Percentiles rank a stretch among this genome's conserved stretches.
Evolutionary conservation across 108 stramenopile genomes (phyloP).

Genomic region (Skeletonema marinoi): DNA sequence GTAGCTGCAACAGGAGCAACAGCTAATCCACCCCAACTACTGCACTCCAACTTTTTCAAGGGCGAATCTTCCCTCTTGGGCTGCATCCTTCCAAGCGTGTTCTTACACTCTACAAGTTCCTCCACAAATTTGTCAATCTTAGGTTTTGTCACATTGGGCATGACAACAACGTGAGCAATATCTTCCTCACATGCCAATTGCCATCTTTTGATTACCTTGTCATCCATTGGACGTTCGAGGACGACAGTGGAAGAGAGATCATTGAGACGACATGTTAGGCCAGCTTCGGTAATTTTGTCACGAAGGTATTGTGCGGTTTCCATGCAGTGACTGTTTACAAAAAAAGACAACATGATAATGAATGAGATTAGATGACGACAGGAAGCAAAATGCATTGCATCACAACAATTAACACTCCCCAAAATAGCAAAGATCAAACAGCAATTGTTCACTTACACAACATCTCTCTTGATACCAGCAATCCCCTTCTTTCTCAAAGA

Average conservation of each 20-base stretch:
- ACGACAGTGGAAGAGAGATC: constrained; percentile 82
- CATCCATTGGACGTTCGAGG: constrained; percentile 82
- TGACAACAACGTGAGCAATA: constrained; percentile 91
- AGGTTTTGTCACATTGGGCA: constrained; percentile 82
- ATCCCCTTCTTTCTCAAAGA: constrained; percentile 89
- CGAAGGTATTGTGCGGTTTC: constrained; percentile 83
- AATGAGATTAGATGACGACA: not conserved
- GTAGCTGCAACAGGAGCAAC: constrained; percentile 32
- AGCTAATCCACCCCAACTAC: constrained; percentile 49
- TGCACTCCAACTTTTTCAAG: constrained; percentile 49
- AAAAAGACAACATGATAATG: not conserved
- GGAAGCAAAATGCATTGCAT: not conserved
- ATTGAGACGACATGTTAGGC: constrained; percentile 79
- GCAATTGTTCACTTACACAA: constrained; percentile 57
- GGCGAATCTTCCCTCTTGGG: constrained; percentile 56
- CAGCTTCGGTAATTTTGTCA: constrained; percentile 66
- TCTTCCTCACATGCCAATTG: constrained; percentile 90
- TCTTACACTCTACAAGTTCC: constrained; percentile 64
- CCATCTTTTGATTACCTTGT: constrained; percentile 82
- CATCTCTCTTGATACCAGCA: constrained; percentile 82
- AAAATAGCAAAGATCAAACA: not conserved
- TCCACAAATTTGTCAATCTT: constrained; percentile 88
- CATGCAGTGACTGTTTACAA: constrained; percentile 74
- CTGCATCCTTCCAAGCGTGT: constrained; percentile 56
- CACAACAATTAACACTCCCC: not conserved